These are phyloP conservation scores for Manihot esculenta DNA, from an alignment of 441 rosid species.

Conservation along the genomic window DNA sequence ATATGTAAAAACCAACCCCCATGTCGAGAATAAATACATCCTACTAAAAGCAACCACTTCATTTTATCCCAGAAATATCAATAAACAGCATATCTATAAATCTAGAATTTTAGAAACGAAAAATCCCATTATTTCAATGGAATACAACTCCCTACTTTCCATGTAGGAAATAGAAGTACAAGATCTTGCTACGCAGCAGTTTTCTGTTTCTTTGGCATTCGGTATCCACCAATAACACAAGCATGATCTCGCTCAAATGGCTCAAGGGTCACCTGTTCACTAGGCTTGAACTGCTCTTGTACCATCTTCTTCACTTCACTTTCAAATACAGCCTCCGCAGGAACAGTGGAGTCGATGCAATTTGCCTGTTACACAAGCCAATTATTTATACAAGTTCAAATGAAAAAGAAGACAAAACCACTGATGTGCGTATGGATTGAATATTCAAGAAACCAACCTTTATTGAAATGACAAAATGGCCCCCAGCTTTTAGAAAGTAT, in stretches of 20 bases:
- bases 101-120: no score
- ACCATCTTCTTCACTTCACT: constrained; percentile 79
- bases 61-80: no score
- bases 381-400: no score
- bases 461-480: constrained; percentile 94
- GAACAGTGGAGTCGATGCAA: constrained; percentile 81
- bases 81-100: no score
- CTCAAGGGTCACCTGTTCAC: constrained; percentile 85
- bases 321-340: constrained; percentile 75
- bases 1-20: no score
- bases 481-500: constrained; percentile 79
- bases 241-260: constrained; percentile 95
- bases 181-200: constrained; percentile 21
- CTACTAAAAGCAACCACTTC: no score
- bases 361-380: constrained; percentile 46
- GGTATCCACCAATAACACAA: constrained; percentile 80
- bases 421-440: no score
- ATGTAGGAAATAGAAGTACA: no score
- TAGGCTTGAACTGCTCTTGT: constrained; percentile 76
- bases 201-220: constrained; percentile 78
- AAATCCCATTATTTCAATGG: no score
- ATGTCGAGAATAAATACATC: no score
- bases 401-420: not conserved
- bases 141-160: no score
- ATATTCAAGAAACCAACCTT: constrained; percentile 46